Base-by-base conservation (phyloP, 1,284 basidiomycete genomes). In the Xerocomus amazonicus region DNA sequence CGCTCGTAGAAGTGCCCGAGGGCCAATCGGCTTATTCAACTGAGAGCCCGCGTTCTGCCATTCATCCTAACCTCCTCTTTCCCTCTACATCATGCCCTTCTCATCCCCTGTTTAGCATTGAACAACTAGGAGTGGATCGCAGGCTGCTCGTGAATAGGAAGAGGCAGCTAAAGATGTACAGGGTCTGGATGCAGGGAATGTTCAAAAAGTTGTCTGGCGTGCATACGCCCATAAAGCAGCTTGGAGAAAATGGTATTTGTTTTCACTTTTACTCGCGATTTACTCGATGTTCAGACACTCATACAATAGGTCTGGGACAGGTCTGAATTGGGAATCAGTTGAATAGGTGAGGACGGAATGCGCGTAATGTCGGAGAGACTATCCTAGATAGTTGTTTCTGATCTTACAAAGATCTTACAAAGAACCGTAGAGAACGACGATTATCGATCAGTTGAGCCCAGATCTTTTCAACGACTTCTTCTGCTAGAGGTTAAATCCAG, bases 161-260 rank as follows among this genome's bases (percentile, higher is more conserved):
- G 69, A 76, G 91, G 49, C 87, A 93, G 71, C 72, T 95, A 47
- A 93, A 95, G 70, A 97, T 97, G 94, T 96, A 95, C 67, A 76
- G 94, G 39, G 90, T 94, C 4, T 96, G 92, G 92, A 85, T 95
- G 82, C 92, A 96, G 70, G 90, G 83, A 4, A 90, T 89, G 67
- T 94, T 93, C 60, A 62, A 45, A 54, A 61, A 53, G 44, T 10
- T 45, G 19, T 16, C 52, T 0, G 9, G 26, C 6, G 8, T 9
- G 26, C 9, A 14, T 12, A 40, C 26, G 8, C 7, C 17, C 3
- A 17, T 41, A 14, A 43, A 38, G 26, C 37, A 36, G 26, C 9
- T 33, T 13, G 13, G n/a, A n/a, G 34, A 32, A n/a, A 9, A 17
- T 19, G 23, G 45, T 26, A 23, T 16, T n/a, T 14, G 6, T 34